A percentile compares a stretch with the other conserved stretches of the same genome.
These are phyloP conservation scores for Zoysia japonica DNA, from an alignment of 176 grass and related monocot species.

Conservation along the genomic window DNA sequence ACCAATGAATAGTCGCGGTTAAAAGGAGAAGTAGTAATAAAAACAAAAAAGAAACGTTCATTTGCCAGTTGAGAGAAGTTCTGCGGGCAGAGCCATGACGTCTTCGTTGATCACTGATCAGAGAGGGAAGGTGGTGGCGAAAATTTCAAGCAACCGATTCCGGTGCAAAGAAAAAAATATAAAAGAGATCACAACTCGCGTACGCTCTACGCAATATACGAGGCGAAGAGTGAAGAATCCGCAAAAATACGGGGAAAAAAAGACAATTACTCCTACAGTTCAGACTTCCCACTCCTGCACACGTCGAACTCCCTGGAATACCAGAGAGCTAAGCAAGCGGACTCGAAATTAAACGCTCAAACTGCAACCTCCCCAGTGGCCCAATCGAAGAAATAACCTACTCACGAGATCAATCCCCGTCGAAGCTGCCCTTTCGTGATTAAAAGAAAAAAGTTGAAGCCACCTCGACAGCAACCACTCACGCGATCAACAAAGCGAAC, in stretches of 20 bases:
- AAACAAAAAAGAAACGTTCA: background rate
- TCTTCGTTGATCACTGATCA: background rate
- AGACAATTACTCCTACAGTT: too few relatives aligned
- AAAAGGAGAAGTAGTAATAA: background rate
- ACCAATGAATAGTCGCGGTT: constrained; percentile 3
- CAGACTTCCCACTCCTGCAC: background rate
- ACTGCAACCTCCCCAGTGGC: background rate
- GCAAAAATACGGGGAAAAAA: constrained; percentile 3
- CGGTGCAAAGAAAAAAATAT: background rate
- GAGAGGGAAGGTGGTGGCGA: background rate
- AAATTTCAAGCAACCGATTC: constrained; percentile 27
- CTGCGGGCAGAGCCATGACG: background rate
- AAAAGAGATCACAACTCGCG: constrained; percentile 17
- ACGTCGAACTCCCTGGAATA: background rate
- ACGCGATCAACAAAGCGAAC: background rate
- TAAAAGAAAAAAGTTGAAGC: background rate
- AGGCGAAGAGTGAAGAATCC: constrained; percentile 36
- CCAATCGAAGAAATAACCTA: too few relatives aligned
- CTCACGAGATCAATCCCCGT: too few relatives aligned
- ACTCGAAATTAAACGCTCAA: constrained; percentile 18
- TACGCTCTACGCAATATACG: constrained; percentile 42
- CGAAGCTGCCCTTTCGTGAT: too few relatives aligned
- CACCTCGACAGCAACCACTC: background rate
- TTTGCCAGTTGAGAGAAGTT: background rate
- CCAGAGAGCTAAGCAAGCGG: background rate